Conservation (phyloP, 1,139 yeast genomes). For the Zhuliangozyma parablackwelliae region DNA sequence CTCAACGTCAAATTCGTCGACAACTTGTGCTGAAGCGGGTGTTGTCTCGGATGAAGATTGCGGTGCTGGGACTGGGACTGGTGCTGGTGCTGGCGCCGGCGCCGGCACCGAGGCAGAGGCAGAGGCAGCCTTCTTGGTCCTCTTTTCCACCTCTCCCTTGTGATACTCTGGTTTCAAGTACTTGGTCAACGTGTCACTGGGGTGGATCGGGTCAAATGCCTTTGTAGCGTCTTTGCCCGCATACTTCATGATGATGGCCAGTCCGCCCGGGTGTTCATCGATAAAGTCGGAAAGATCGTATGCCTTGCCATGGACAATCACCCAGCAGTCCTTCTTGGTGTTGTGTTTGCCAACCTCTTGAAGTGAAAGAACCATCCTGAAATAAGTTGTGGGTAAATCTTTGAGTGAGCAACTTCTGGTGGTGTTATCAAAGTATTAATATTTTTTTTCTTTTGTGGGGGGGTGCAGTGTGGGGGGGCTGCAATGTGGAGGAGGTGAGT, state of each 20-base stretch:
- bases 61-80: constrained; percentile 1
- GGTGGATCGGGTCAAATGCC: constrained; percentile 74
- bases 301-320: constrained; percentile 47
- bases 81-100: constrained; percentile 1
- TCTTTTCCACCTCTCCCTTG: constrained; percentile 29
- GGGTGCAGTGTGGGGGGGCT: too few species aligned
- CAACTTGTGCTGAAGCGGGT: constrained; percentile 13
- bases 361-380: constrained; percentile 15
- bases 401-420: too few species aligned
- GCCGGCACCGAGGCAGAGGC: constrained; percentile 2
- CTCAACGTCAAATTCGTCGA: constrained; percentile 44
- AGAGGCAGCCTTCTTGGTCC: constrained; percentile 9
- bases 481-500: too few species aligned
- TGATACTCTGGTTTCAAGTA: constrained; percentile 31
- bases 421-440: too few species aligned
- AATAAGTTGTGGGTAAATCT: neutral
- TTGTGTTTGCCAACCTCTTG: constrained; percentile 38
- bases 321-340: constrained; percentile 49
- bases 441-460: too few species aligned
- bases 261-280: constrained; percentile 53
- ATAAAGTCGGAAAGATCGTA: constrained; percentile 49
- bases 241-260: constrained; percentile 46
- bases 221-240: constrained; percentile 61
- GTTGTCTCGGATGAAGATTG: neutral
- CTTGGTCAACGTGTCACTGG: constrained; percentile 64